A percentile compares a stretch with the other conserved stretches of the same genome.
These are phyloP conservation scores for Lachnellula cervina DNA, from an alignment of 2,329 filamentous ascomycete genomes.

Conservation along the genomic window DNA sequence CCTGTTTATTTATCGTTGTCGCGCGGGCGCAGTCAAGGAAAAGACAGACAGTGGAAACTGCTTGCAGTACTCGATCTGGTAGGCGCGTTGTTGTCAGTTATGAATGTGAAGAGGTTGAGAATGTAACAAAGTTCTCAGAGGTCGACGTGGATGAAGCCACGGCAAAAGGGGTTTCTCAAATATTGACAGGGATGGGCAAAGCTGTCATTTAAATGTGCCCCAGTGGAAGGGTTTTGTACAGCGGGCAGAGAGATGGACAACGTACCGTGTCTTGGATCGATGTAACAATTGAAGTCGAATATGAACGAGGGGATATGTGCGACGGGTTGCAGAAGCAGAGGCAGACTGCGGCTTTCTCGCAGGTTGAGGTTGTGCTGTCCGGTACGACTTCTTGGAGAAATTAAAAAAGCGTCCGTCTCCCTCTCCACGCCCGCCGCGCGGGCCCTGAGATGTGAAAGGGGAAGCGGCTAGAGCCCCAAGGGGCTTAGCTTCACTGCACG, in stretches of 20 bases:
- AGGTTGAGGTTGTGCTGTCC: neutral
- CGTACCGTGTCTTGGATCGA: slow-evolving; percentile 7
- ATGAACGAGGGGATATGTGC: neutral
- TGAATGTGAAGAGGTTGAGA: slow-evolving; percentile 11
- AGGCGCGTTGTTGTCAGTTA: slow-evolving; percentile 21
- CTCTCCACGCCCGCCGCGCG: too few relatives aligned
- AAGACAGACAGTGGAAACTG: neutral
- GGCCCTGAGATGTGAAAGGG: too few relatives aligned
- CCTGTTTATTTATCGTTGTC: slow-evolving; percentile 4
- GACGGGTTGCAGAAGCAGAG: neutral
- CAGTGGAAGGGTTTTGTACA: slow-evolving; percentile 9
- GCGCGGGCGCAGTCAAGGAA: slow-evolving; percentile 14
- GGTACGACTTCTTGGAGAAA: neutral
- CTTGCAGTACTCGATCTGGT: slow-evolving; percentile 14
- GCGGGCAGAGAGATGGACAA: slow-evolving; percentile 3
- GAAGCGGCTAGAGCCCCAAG: too few relatives aligned
- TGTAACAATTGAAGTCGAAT: slow-evolving; percentile 7
- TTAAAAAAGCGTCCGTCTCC: too few relatives aligned
- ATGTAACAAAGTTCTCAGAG: slow-evolving; percentile 20
- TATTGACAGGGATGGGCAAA: slow-evolving; percentile 24
- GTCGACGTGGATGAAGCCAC: slow-evolving; percentile 15
- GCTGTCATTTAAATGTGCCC: slow-evolving; percentile 25
- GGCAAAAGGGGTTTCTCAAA: slow-evolving; percentile 25
- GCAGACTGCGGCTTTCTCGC: neutral
- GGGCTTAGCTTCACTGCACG: too few relatives aligned